These are phyloP conservation scores for Simplicillium aogashimaense DNA, from an alignment of 2,329 filamentous ascomycete genomes.

Conservation along the genomic window DNA sequence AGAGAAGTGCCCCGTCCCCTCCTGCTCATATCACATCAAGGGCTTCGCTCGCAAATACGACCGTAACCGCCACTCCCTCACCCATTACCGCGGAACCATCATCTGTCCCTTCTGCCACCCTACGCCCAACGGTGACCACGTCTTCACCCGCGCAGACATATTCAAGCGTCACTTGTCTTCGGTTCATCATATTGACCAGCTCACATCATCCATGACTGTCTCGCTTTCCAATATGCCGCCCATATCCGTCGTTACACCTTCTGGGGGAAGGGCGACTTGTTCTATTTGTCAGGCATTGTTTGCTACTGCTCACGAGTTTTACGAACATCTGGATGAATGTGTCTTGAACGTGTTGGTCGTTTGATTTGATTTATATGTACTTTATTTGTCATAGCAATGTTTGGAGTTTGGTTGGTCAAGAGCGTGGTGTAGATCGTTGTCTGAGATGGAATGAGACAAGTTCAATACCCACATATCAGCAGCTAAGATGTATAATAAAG, in stretches of 20 bases:
- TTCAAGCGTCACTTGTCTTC: slow-evolving; percentile 94
- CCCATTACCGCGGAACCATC: slow-evolving; percentile 97
- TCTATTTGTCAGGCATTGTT: slow-evolving; percentile 79
- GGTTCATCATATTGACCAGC: slow-evolving; percentile 89
- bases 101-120: slow-evolving; percentile 86
- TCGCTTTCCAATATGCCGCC: slow-evolving; percentile 8
- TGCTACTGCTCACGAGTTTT: slow-evolving; percentile 84
- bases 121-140: slow-evolving; percentile 64
- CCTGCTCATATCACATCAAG: slow-evolving; percentile 6
- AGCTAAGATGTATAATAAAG: too few species aligned
- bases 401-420: too few species aligned
- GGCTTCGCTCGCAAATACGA: slow-evolving; percentile 56
- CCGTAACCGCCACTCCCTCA: slow-evolving; percentile 92
- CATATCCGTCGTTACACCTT: background rate
- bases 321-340: slow-evolving; percentile 77
- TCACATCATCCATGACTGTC: slow-evolving; percentile 44
- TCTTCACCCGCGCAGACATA: slow-evolving; percentile 91
- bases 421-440: too few species aligned
- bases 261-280: slow-evolving; percentile 63
- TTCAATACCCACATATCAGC: too few species aligned
- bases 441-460: too few species aligned
- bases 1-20: slow-evolving; percentile 32
- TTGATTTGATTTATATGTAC: too few species aligned
- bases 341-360: slow-evolving; percentile 27
- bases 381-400: too few species aligned